Conservation (phyloP, 768 basidiomycete species). For the Boletus pseudo-olivaceus region DNA sequence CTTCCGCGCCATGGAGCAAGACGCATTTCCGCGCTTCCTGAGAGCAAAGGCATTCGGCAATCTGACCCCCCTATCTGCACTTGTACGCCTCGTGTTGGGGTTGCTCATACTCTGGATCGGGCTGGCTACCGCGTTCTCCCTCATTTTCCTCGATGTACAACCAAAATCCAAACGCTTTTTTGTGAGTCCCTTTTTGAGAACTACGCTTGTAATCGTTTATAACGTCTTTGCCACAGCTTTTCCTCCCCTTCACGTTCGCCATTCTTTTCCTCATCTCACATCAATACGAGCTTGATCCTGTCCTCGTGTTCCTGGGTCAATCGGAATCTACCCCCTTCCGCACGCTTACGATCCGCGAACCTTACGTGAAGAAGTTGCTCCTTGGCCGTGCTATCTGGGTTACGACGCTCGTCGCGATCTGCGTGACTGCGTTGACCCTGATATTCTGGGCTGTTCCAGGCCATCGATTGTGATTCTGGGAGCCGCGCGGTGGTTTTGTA, state of each 20-base stretch:
- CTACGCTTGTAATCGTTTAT: background rate
- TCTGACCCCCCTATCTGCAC: slow-evolving; percentile 84
- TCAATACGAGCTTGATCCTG: slow-evolving; percentile 95
- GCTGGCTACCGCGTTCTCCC: slow-evolving; percentile 83
- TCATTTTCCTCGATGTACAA: slow-evolving; percentile 90
- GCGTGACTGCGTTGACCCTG: slow-evolving; percentile 79
- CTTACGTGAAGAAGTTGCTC: slow-evolving; percentile 89
- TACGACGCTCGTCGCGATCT: slow-evolving; percentile 67
- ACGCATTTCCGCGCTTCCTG: slow-evolving; percentile 91
- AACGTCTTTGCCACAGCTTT: slow-evolving; percentile 54
- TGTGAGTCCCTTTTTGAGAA: slow-evolving; percentile 53
- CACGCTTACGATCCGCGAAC: slow-evolving; percentile 86
- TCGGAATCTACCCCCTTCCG: slow-evolving; percentile 98
- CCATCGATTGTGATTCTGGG: slow-evolving; percentile 60
- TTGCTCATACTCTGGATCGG: slow-evolving; percentile 91
- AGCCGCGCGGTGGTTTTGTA: background rate
- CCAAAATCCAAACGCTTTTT: slow-evolving; percentile 93
- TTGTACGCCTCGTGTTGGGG: slow-evolving; percentile 82
- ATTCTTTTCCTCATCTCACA: slow-evolving; percentile 90
- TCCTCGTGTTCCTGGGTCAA: slow-evolving; percentile 89
- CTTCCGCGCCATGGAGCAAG: slow-evolving; percentile 94
- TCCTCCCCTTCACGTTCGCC: slow-evolving; percentile 89
- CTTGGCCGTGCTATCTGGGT: slow-evolving; percentile 92
- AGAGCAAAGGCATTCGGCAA: slow-evolving; percentile 98
- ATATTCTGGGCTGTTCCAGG: slow-evolving; percentile 97